Base-by-base conservation (phyloP, 176 grass and related monocot species). In the Neostapfia colusana region DNA sequence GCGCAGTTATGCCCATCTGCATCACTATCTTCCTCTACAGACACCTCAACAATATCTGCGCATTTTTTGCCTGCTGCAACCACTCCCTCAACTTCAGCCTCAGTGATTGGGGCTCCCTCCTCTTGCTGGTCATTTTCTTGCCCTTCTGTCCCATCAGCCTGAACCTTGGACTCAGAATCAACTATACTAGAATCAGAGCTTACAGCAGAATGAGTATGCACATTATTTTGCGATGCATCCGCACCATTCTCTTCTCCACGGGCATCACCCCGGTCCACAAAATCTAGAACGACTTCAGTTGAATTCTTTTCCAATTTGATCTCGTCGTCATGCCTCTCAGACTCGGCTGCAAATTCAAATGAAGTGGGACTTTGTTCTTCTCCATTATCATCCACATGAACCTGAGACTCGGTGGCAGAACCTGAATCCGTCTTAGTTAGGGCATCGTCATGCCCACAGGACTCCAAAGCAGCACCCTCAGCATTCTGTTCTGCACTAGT, bases 121-220 rank as follows among this genome's bases (percentile, higher is more conserved):
- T 67, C 27, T 64, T 51, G 79, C 21, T 42, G 57, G 49, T 20
- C 58, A 65, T 7, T 26, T 44, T 86, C 71, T 48, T 73, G 26
- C 23, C n/a, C 65, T 72, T 68, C 34, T 9, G 7, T 48, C 37
- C 38, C 71, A 63, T 50, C 26, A 16, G 14, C 50, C 44, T 23
- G 15, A 70, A 23, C 24, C 39, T 39, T 35, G 12, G 56, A 16
- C 55, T 66, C 67, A 40, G 56, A 63, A 81, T 44, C 61, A 38
- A 44, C 25, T 23, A 56, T 74, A 46, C 10, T 35, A 78, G 81
- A 69, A 74, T 75, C 69, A 82, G 69, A 20, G 75, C 25, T 57
- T 51, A 4, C 12, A 7, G 54, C 72, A 27, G 26, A 57, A 24
- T 44, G 12, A 80, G 61, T 26, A 71, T 48, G 67, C 11, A 24